Conservation (phyloP, 306 rosid genomes). For the Hippophae rhamnoides region DNA sequence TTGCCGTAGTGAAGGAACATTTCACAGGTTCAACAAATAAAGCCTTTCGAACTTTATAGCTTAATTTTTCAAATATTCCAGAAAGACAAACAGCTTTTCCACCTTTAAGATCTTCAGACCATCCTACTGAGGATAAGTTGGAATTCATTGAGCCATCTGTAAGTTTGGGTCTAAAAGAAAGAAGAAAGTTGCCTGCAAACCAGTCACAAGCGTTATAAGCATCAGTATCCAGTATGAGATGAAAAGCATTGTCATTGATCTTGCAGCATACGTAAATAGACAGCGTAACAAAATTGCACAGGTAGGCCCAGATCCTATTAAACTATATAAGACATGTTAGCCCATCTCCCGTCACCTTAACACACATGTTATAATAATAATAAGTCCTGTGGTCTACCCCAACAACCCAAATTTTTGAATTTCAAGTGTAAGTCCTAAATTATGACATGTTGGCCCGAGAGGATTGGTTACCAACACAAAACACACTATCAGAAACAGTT, state of each 20-base stretch:
- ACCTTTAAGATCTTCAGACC: conserved; percentile 80
- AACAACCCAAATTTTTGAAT: too few relatives aligned
- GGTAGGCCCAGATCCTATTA: too few relatives aligned
- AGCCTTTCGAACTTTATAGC: conserved; percentile 75
- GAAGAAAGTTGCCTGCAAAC: conserved; percentile 78
- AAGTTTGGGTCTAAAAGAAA: conserved; percentile 72
- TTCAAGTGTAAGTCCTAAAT: too few relatives aligned
- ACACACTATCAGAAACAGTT: too few relatives aligned
- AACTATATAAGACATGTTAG: too few relatives aligned
- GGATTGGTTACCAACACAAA: too few relatives aligned
- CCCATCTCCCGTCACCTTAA: too few relatives aligned
- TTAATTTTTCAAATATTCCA: conserved; percentile 75
- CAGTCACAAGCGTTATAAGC: conserved; percentile 4
- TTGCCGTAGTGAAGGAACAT: conserved; percentile 66
- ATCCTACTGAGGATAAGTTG: conserved; percentile 46
- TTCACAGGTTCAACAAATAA: conserved; percentile 44
- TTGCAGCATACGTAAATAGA: too few relatives aligned
- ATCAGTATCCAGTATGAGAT: conserved; percentile 1
- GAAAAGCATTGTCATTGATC: not conserved
- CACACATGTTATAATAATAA: too few relatives aligned
- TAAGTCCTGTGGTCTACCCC: too few relatives aligned
- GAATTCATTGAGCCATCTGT: conserved; percentile 35
- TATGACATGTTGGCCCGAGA: too few relatives aligned
- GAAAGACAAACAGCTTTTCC: conserved; percentile 79
- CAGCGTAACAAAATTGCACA: too few relatives aligned